Conservation (phyloP, 768 basidiomycete species). For the Rhodocollybia butyracea region DNA sequence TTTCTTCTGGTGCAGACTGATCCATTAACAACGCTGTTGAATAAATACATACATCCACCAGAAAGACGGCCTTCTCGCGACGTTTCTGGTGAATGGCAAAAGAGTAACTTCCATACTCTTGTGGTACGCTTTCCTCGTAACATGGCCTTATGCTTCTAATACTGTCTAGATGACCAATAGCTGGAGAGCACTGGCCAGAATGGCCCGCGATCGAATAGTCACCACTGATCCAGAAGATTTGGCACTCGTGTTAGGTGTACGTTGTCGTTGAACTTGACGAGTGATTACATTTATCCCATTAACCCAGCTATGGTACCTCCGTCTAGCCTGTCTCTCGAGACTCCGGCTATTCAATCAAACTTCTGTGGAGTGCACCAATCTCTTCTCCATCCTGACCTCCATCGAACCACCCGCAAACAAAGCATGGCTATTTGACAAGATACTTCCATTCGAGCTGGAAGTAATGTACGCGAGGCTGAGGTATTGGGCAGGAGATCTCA, state of each 20-base stretch:
- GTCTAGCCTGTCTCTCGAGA: slow-evolving; percentile 73
- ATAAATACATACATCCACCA: slow-evolving; percentile 78
- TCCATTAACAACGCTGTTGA: slow-evolving; percentile 75
- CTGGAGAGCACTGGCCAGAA: slow-evolving; percentile 80
- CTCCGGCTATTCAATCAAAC: slow-evolving; percentile 85
- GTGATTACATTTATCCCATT: neutral
- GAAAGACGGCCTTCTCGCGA: slow-evolving; percentile 75
- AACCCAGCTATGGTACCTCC: slow-evolving; percentile 77
- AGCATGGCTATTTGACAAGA: slow-evolving; percentile 53
- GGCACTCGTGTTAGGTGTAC: slow-evolving; percentile 60
- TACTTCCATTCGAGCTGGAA: slow-evolving; percentile 60
- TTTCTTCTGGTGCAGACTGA: slow-evolving; percentile 70
- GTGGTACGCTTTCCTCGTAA: slow-evolving; percentile 57
- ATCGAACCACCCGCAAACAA: slow-evolving; percentile 53
- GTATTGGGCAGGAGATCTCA: slow-evolving; percentile 80
- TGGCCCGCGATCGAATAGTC: slow-evolving; percentile 79
- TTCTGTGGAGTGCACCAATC: slow-evolving; percentile 79
- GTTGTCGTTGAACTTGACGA: slow-evolving; percentile 19
- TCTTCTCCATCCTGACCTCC: slow-evolving; percentile 66
- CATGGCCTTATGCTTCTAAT: slow-evolving; percentile 15
- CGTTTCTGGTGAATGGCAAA: slow-evolving; percentile 69
- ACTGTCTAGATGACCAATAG: slow-evolving; percentile 75
- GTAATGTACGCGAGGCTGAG: slow-evolving; percentile 72
- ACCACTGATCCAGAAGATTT: slow-evolving; percentile 68
- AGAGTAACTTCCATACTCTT: slow-evolving; percentile 70